Evolutionary conservation across 1,284 basidiomycete genomes (phyloP), one percentile per base, ranked within the genome.

Genomic region (Trichosporon coremiiforme): DNA sequence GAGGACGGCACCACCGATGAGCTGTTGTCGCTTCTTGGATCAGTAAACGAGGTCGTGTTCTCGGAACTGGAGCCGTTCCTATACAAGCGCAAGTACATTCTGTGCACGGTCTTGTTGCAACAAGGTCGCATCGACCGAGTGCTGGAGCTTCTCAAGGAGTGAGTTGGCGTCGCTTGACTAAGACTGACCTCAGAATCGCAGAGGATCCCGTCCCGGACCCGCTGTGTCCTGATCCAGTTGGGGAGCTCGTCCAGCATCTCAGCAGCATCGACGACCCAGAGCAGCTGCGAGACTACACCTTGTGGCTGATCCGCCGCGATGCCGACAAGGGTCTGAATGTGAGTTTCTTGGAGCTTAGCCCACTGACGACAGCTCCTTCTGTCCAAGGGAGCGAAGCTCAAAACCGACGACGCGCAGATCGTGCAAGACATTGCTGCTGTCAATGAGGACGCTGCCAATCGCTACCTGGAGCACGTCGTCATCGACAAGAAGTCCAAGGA

Each of bases 401-500:
- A 88, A 75, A 85, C 84, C 50, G 79, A 84, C 69, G 81, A 84
- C 50, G 75, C 75, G 6, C 68, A 73, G 15, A 72, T 86, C 36
- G 72, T 86, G 29, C 71, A 75, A 1, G 81, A 83, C 45, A 74
- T 86, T 53, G 70, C 75, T 5, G 22, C 67, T 6, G 78, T 84
- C 35, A 77, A 81, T 69, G 35, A 86, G 2, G 82, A 82, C 15
- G 89, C 89, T 1, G 92, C 89, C 3, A 85, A 87, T 53, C 86
- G 87, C 68, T 95, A 90, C 77, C 85, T 97, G 6, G 94, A 96
- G 76, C 88, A 92, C 78, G 84, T 94, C 0, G 89, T 95, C 1
- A 82, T 95, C 31, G 87, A 88, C 69, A 88, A 89, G 75, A 87
- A 89, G 55, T 75, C 85, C 85, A 65, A 50, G 9, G n/a, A 74